These are phyloP conservation scores for Petunia secreta DNA, from an alignment of 257 asterid genomes.

Conservation along the genomic window DNA sequence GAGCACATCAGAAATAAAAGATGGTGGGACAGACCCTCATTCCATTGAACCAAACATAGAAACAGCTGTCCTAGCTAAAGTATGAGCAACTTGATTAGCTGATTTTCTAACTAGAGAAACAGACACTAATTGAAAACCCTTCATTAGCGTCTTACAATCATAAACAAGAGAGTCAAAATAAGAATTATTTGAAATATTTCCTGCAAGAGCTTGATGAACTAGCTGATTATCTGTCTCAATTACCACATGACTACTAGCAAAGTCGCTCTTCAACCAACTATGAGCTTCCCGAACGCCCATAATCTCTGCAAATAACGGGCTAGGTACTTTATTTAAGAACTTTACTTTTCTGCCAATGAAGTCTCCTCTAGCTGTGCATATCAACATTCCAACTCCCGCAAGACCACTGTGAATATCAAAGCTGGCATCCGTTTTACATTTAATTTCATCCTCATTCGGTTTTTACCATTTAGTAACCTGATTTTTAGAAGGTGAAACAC, in stretches of 20 bases:
- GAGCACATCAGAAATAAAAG: not conserved
- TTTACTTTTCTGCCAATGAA: not conserved
- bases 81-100: not conserved
- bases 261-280: not conserved
- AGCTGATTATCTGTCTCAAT: not conserved
- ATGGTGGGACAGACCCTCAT: not conserved
- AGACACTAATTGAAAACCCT: too few species aligned
- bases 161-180: too few species aligned
- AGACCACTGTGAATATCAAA: too few species aligned
- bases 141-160: too few species aligned
- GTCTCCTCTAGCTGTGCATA: too few species aligned
- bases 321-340: not conserved
- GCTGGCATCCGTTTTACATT: too few species aligned
- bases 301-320: too few species aligned
- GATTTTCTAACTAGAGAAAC: not conserved
- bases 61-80: not conserved
- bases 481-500: not conserved
- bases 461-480: not conserved
- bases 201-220: not conserved
- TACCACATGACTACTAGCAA: not conserved
- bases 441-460: too few species aligned
- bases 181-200: too few species aligned
- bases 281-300: not conserved
- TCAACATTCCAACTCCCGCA: too few species aligned
- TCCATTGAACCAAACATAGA: not conserved